Conservation (phyloP, 1,284 basidiomycete species). For the Sporisorium sorghi region DNA sequence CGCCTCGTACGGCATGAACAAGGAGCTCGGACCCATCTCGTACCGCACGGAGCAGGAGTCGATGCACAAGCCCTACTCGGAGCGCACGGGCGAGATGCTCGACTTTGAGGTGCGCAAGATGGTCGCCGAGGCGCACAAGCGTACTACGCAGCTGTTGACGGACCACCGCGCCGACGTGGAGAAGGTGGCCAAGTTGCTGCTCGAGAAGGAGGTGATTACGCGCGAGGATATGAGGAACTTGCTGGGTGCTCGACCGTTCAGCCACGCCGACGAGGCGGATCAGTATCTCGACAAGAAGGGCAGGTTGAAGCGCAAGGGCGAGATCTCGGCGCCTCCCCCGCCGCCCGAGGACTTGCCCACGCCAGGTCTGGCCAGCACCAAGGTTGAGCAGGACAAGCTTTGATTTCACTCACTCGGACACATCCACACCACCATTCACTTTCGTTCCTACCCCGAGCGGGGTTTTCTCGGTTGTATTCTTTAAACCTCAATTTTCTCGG, state of each 20-base stretch:
- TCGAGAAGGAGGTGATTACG: conserved; percentile 95
- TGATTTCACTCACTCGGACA: neutral
- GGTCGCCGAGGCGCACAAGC: conserved; percentile 86
- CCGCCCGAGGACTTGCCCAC: conserved; percentile 57
- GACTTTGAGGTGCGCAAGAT: conserved; percentile 91
- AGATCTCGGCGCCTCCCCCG: conserved; percentile 63
- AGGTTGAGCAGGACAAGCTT: conserved; percentile 21
- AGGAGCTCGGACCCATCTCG: conserved; percentile 91
- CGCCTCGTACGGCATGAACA: conserved; percentile 83
- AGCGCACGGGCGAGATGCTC: conserved; percentile 93
- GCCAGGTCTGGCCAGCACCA: conserved; percentile 52
- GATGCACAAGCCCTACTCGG: conserved; percentile 97
- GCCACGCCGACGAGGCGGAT: conserved; percentile 74
- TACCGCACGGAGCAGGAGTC: conserved; percentile 89
- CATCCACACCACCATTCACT: conserved; percentile 12
- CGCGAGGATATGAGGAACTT: conserved; percentile 89
- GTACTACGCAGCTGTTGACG: conserved; percentile 84
- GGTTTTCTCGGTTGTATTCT: conserved; percentile 4
- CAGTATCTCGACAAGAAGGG: conserved; percentile 68
- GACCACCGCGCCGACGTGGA: conserved; percentile 89
- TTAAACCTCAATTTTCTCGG: neutral
- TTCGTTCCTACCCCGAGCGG: neutral
- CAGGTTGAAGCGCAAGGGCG: conserved; percentile 57
- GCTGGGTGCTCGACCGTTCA: conserved; percentile 86
- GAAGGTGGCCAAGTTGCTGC: conserved; percentile 88